Base-by-base conservation (phyloP, 2,329 filamentous ascomycete genomes). In the Zopfia rhizophila region DNA sequence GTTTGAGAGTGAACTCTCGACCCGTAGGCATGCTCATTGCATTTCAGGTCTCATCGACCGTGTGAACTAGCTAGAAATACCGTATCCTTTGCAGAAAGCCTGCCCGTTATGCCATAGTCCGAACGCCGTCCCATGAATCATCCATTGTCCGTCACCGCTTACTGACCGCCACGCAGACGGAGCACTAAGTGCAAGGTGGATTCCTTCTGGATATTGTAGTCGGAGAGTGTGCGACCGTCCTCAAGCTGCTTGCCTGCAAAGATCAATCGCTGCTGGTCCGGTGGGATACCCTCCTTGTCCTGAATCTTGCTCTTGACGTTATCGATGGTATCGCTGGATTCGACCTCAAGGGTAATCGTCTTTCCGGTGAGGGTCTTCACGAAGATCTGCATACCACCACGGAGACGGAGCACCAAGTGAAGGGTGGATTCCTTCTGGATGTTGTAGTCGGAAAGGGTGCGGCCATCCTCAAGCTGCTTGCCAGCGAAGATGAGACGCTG, bases 401-500 rank as follows among this genome's bases (percentile, higher is more conserved):
- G 90, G 4, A 94, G 89, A 73, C 90, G 89, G 38, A 95, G 88
- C 50, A 94, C 90, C 37, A 94, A 78, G 67, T 94, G 90, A 1
- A 95, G 86, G 1, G 90, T 95, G 0, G 84, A 89, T 71, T 96
- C 90, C 80, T 96, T 96, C 76, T 96, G 91, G 40, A 96, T 96
- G 78, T 96, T 96, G 84, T 96, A 96, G 73, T 96, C 91, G 51
- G 84, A 87, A 0, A 96, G 81, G 19, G 91, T 96, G 41, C 92
- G 90, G 53, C 93, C 92, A 61, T 97, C 93, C 75, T 97, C 93
- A 3, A 97, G 85, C 73, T 97, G 92, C 83, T 97, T 97, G 45
- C 92, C 93, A 31, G 92, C 92, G 61, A 97, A 97, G 73, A 97
- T 97, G 60, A 97, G 75, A 63, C 92, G 93, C 80, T 97, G 92